Conservation (phyloP, 495 filamentous ascomycete genomes). For the Delitschia confertaspora region DNA sequence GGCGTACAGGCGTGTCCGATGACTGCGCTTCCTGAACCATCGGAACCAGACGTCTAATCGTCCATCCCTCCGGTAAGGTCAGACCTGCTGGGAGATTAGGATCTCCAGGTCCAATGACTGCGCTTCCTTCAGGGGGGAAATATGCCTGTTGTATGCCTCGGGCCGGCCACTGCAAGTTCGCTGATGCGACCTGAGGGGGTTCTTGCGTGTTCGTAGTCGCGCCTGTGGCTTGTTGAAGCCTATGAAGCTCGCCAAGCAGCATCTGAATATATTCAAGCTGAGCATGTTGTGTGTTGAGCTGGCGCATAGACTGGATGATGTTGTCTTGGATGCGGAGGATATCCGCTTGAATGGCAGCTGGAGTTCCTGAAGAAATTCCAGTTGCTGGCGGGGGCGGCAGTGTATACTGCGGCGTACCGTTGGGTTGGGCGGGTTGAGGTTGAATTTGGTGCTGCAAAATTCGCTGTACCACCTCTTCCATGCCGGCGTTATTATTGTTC, state of each 20-base stretch:
- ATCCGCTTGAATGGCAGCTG: constrained; percentile 23
- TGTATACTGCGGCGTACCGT: background rate
- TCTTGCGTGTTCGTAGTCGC: constrained; percentile 13
- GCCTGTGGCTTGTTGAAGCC: constrained; percentile 20
- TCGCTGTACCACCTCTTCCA: constrained; percentile 12
- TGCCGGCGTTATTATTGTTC: constrained; percentile 23
- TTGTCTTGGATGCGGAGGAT: constrained; percentile 27
- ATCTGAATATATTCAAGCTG: constrained; percentile 23
- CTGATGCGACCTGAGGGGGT: constrained; percentile 13
- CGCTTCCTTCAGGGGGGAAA: constrained; percentile 32
- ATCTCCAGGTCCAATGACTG: constrained; percentile 54
- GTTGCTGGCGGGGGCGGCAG: background rate
- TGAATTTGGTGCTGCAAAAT: constrained; percentile 9
- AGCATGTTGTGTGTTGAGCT: constrained; percentile 21
- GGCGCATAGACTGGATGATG: constrained; percentile 24
- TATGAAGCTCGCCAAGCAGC: constrained; percentile 19
- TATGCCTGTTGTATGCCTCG: constrained; percentile 25
- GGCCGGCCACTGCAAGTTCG: constrained; percentile 12
- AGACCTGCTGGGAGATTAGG: constrained; percentile 63
- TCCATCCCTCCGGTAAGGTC: constrained; percentile 67
- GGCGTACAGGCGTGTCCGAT: background rate
- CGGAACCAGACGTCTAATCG: constrained; percentile 36
- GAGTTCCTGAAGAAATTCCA: constrained; percentile 1
- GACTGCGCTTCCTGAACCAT: background rate
- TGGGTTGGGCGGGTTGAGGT: background rate